phyloP scores from a whole-genome alignment of 345 rosid genomes.

The Eucalyptus coolabah region DNA sequence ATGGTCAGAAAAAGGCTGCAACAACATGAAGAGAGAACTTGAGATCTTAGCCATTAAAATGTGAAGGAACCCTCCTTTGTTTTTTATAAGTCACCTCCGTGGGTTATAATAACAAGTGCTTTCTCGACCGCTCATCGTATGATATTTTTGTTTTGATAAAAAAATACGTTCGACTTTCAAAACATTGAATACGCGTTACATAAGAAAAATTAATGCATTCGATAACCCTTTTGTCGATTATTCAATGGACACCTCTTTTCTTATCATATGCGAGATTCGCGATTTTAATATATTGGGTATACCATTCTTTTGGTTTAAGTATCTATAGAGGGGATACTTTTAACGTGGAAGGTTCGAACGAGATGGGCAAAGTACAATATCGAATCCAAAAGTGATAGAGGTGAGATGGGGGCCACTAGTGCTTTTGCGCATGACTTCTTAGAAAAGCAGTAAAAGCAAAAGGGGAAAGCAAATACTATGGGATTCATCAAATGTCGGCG shows the following conservation, averaged over 20 bases:
- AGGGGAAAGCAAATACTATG: neutral
- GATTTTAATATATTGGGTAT: neutral
- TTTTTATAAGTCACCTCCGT: neutral
- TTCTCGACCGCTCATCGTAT: accelerated
- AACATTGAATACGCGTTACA: accelerated
- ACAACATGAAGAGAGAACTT: neutral
- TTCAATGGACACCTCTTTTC: neutral
- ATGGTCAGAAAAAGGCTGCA: neutral
- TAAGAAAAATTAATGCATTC: neutral
- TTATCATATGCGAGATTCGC: neutral
- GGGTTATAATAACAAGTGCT: neutral
- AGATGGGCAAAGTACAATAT: neutral
- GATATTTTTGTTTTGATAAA: neutral
- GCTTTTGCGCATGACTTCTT: neutral
- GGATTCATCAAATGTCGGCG: neutral
- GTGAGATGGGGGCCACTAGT: neutral
- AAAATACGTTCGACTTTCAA: neutral
- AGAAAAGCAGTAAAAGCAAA: neutral
- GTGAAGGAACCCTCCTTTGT: neutral
- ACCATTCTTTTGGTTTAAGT: neutral
- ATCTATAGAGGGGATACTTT: neutral
- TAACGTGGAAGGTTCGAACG: neutral
- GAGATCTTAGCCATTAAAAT: neutral
- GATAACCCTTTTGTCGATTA: neutral
- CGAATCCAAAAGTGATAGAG: neutral